These are phyloP conservation scores for Coprinopsis strossmayeri DNA, from an alignment of 768 basidiomycete species.

Conservation along the genomic window DNA sequence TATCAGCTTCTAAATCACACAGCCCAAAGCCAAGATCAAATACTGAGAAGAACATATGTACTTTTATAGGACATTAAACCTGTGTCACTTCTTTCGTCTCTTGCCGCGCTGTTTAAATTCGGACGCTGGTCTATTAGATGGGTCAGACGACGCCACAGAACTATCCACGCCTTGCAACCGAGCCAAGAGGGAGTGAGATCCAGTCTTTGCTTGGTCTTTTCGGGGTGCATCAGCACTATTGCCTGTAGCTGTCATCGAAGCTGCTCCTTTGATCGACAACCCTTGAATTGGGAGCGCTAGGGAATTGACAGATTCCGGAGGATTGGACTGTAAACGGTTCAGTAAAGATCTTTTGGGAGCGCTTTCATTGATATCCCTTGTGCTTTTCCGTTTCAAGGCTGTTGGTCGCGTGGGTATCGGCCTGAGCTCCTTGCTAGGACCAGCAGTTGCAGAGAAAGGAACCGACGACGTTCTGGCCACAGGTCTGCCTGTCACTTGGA, in stretches of 20 bases:
- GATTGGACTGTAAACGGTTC: conserved; percentile 11
- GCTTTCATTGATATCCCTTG: background rate
- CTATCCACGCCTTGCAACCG: conserved; percentile 10
- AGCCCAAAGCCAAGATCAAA: conserved; percentile 5
- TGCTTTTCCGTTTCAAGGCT: conserved; percentile 3
- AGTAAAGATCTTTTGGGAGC: conserved; percentile 6
- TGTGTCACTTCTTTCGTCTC: background rate
- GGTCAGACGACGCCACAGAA: background rate
- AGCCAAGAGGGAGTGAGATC: conserved; percentile 12
- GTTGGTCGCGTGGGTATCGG: background rate
- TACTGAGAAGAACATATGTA: conserved; percentile 1
- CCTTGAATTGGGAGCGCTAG: conserved; percentile 8
- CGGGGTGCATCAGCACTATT: background rate
- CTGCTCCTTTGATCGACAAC: conserved; percentile 16
- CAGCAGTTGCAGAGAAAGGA: background rate
- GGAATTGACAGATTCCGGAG: conserved; percentile 1
- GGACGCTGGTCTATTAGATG: background rate
- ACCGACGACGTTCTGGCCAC: too few relatives aligned
- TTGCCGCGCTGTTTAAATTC: conserved; percentile 1
- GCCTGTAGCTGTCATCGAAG: conserved; percentile 2
- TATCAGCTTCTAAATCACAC: conserved; percentile 7
- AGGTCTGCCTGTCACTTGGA: too few relatives aligned
- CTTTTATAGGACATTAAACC: background rate
- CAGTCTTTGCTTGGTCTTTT: background rate
- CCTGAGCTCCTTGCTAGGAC: background rate